Evolutionary conservation across 768 basidiomycete genomes (phyloP).

Genomic region (Aureoboletus auriporus): DNA sequence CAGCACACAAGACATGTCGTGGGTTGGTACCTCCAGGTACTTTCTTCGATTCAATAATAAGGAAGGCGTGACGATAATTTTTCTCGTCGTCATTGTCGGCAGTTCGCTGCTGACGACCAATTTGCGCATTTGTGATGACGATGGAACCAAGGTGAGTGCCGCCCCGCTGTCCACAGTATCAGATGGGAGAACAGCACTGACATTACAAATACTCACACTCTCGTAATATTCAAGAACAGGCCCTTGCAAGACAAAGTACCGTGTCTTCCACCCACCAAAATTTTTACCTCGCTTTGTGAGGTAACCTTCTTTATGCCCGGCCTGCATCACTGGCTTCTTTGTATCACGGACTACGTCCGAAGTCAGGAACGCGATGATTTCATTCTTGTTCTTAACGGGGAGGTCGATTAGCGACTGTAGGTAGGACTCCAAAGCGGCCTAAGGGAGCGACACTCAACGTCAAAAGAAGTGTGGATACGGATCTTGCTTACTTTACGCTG

Average conservation of each 20-base stretch:
- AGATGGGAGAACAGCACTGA: conserved; percentile 9
- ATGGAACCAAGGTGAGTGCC: conserved; percentile 92
- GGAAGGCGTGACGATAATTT: conserved; percentile 94
- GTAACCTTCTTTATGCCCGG: conserved; percentile 91
- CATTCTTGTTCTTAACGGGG: conserved; percentile 82
- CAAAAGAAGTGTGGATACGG: not conserved
- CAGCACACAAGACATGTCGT: conserved; percentile 93
- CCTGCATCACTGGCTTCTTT: conserved; percentile 72
- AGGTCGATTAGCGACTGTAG: conserved; percentile 78
- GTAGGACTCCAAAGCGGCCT: conserved; percentile 82
- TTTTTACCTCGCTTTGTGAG: conserved; percentile 95
- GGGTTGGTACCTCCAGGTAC: conserved; percentile 64
- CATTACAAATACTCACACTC: conserved; percentile 58
- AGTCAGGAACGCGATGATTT: conserved; percentile 89
- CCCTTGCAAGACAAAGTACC: conserved; percentile 92
- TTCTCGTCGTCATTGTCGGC: conserved; percentile 73
- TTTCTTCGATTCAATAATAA: conserved; percentile 88
- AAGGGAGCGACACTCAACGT: conserved; percentile 10
- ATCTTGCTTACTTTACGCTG: conserved; percentile 75
- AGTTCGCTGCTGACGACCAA: conserved; percentile 86
- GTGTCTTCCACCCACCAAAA: conserved; percentile 96
- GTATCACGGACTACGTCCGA: conserved; percentile 80
- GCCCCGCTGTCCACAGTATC: conserved; percentile 57
- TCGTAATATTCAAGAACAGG: conserved; percentile 93
- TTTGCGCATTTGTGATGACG: conserved; percentile 85